Conservation (phyloP, 345 rosid species). For the Brassica juncea region DNA sequence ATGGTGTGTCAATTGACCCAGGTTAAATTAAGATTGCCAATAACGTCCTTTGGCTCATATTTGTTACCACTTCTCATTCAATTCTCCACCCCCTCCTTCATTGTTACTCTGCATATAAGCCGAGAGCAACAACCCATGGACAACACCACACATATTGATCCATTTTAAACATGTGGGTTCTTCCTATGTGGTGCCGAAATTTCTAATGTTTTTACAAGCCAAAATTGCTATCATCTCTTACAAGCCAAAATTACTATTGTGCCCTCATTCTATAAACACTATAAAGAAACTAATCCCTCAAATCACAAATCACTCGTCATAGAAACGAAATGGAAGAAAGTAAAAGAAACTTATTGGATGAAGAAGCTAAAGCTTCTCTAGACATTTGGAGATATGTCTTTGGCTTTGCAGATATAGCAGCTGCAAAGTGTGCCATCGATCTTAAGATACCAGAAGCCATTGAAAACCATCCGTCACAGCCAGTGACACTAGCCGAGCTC, state of each 20-base stretch:
- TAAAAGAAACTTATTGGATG: slow-evolving; percentile 22
- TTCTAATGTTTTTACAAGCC: neutral
- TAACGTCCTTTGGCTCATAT: too few species aligned
- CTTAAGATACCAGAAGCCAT: slow-evolving; percentile 69
- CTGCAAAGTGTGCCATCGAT: slow-evolving; percentile 74
- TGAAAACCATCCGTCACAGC: slow-evolving; percentile 45
- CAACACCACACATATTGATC: neutral
- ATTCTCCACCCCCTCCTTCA: too few species aligned
- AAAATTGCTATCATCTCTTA: neutral
- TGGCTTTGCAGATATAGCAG: slow-evolving; percentile 58
- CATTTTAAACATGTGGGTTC: neutral
- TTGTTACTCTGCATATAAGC: too few species aligned
- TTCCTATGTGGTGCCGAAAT: neutral
- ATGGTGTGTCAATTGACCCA: too few species aligned
- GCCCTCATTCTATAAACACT: neutral
- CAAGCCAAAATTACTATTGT: neutral
- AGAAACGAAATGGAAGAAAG: slow-evolving; percentile 13
- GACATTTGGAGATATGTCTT: slow-evolving; percentile 58
- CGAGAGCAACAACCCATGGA: too few species aligned
- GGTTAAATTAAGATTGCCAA: too few species aligned
- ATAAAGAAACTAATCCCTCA: slow-evolving; percentile 2
- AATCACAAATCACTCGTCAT: neutral
- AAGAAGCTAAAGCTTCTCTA: slow-evolving; percentile 48
- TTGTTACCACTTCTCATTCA: too few species aligned
- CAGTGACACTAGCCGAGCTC: slow-evolving; percentile 54